Base-by-base conservation (phyloP, 345 rosid species). In the Lumnitzera littorea region DNA sequence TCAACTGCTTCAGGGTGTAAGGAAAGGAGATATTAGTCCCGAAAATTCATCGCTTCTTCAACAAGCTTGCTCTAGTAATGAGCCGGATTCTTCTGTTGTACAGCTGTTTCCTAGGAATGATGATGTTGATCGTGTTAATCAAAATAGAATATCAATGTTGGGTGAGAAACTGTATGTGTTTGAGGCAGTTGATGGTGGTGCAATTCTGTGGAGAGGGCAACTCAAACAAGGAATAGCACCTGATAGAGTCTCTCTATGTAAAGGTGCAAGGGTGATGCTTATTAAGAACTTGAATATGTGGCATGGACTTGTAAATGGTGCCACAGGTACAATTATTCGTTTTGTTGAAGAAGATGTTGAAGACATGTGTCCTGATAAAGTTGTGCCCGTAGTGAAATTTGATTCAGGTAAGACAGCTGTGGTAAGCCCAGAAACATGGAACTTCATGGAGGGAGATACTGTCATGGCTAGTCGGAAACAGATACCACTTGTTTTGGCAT, bases 231-330 rank as follows among this genome's bases (percentile, higher is more conserved):
- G 70, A n/a, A 69, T 74, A 1, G 64, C 62, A 11, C 64, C 61
- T 0, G 67, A 60, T 15, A 46, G 31, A 43, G 58, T 74, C 27
- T 29, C 20, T 14, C 59, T 65, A 41, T 69, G 73, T 31, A n/a
- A 27, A 50, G 67, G 70, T 25, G 67, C 70, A 12, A 69, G 78
- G 64, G 78, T 69, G 58, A 65, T 65, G 70, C 61, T 74, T 56
- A 66, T 62, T 20, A 69, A 61, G 67, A 69, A 69, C 53, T 51
- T 65, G 63, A 27, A 61, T 48, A 55, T 62, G 2, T 15, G 24
- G 5, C 12, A 13, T 4, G 58, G 62, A 47, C 74, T 74, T 1
- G 66, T 68, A 47, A 74, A 69, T 6, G 78, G 74, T 13, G 68
- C 78, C 55, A 66, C 67, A 2, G 65, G 74, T 13, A 70, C 71